A percentile compares a stretch with the other conserved stretches of the same genome.
Conservation (phyloP, 1,284 basidiomycete genomes). For the Leccinum solheimii region DNA sequence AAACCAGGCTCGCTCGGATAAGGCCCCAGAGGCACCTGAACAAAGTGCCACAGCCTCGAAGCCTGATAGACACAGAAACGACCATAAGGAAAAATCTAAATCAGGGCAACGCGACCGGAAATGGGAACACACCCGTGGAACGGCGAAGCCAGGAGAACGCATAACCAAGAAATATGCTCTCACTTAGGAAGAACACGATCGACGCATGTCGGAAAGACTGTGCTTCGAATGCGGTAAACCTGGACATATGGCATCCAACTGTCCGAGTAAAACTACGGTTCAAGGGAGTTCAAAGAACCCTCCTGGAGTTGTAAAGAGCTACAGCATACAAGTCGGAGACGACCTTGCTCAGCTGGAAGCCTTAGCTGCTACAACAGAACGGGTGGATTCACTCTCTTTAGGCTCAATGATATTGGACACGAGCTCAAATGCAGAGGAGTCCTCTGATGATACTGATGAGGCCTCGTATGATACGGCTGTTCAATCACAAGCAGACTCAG, state of each 20-base stretch:
- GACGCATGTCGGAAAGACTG: not conserved
- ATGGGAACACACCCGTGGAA: not conserved
- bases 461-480: too few species aligned
- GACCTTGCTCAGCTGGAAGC: not conserved
- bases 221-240: not conserved
- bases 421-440: too few species aligned
- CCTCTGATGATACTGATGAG: too few species aligned
- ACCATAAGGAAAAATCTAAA: not conserved
- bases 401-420: not conserved
- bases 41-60: not conserved
- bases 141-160: not conserved
- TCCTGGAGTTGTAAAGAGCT: not conserved
- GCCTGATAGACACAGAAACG: not conserved
- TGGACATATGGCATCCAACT: not conserved
- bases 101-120: not conserved
- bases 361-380: not conserved
- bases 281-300: not conserved
- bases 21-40: conserved; percentile 5
- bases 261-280: not conserved
- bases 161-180: not conserved
- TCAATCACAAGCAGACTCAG: too few species aligned
- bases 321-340: not conserved
- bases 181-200: not conserved
- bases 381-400: not conserved
- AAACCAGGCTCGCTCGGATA: conserved; percentile 27